Evolutionary conservation across 441 rosid genomes (phyloP), one percentile per base, ranked within the genome.

Genomic region (Isatis lusitanica): DNA sequence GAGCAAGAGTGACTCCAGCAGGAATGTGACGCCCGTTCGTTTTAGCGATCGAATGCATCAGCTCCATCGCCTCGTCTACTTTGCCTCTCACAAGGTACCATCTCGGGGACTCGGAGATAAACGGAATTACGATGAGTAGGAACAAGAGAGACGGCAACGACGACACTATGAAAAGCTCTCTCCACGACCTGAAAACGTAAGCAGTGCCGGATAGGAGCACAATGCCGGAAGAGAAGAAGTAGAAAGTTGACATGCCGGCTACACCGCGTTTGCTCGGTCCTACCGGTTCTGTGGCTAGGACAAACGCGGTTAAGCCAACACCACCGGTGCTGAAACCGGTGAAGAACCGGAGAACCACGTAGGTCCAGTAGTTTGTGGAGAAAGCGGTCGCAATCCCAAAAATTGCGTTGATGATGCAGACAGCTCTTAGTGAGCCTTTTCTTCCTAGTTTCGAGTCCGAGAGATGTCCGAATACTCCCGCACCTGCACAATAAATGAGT

Each of bases 261-360:
- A 42, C 82, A 9, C 97, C 94, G 0, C 96, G 96, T 79, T 88
- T 93, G 3, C 85, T 70, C 0, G 96, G 94, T 24, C 98, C 98
- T 0, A 91, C 46, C 0, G 98, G 94, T 62, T 93, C 98, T 0
- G 97, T 93, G 73, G 97, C 83, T 2, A 93, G 86, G 33, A 93
- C 97, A 2, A 93, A 93, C 26, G 97, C 86, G 4, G 90, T 86
- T 30, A 91, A 78, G 68, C 98, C 97, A 1, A 87, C 95, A 6
- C 97, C 97, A 8, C 98, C 98, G 0, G 91, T 87, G 88, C 98
- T 91, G 75, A 91, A 88, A 16, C 98, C 96, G 0, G 98, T 93
- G 5, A 88, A 78, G 55, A 89, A 64, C 0, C 97, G 87, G 48
- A 93, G 93, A 7, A 87, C 39, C 60, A 85, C 79, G 66, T 93